Percentiles rank a stretch among this genome's conserved stretches.
These are phyloP conservation scores for Moricandia arvensis DNA, from an alignment of 345 rosid genomes.

Conservation along the genomic window DNA sequence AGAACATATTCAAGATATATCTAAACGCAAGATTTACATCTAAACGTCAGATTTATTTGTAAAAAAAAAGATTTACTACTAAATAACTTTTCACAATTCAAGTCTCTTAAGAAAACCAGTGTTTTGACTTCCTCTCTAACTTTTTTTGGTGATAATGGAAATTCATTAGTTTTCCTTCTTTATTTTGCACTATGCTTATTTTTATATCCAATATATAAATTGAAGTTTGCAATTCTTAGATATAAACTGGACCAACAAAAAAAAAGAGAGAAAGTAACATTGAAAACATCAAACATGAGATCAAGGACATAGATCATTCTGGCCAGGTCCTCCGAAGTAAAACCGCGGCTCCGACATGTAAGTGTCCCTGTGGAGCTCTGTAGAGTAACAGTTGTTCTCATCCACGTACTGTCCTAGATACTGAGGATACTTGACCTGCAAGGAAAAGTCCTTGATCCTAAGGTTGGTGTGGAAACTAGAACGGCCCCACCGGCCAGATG, in stretches of 20 bases:
- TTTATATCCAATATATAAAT: not conserved
- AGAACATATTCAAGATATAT: not conserved
- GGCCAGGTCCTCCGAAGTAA: conserved; percentile 58
- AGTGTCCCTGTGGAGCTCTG: conserved; percentile 17
- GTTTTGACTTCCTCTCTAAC: not conserved
- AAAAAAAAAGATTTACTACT: not conserved
- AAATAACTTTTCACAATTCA: not conserved
- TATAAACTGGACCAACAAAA: not conserved
- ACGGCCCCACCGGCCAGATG: not conserved
- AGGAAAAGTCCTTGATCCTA: conserved; percentile 45
- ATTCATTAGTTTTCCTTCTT: not conserved
- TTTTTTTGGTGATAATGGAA: not conserved
- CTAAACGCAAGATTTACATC: not conserved
- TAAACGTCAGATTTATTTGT: not conserved
- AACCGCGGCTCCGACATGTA: conserved; percentile 34
- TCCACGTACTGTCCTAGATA: conserved; percentile 29
- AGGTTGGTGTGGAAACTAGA: conserved; percentile 41
- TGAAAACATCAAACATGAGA: not conserved
- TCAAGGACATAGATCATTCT: conserved; percentile 31
- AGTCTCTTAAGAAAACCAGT: not conserved
- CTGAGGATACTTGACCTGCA: conserved; percentile 40
- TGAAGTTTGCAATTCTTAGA: not conserved
- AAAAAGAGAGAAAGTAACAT: not conserved
- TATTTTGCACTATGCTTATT: not conserved
- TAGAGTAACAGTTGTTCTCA: conserved; percentile 38